These are phyloP conservation scores for Gossypium schwendimanii DNA, from an alignment of 441 rosid genomes.

Conservation along the genomic window DNA sequence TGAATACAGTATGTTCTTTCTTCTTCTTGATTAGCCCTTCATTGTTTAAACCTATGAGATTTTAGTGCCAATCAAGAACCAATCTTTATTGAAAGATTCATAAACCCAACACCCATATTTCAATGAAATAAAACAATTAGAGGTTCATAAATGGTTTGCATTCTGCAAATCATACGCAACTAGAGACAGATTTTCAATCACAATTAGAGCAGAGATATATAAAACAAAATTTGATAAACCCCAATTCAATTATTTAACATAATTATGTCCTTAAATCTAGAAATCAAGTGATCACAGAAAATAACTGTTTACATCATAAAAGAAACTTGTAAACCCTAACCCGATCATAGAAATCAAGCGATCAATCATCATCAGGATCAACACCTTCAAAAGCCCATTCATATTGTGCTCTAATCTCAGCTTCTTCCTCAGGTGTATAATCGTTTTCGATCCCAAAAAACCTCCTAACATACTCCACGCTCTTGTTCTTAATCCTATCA, in stretches of 20 bases:
- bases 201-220: too few relatives aligned
- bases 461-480: constrained; percentile 29
- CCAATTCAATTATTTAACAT: background rate
- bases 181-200: too few relatives aligned
- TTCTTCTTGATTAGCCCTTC: background rate
- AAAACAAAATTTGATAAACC: background rate
- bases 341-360: background rate
- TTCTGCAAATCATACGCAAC: too few relatives aligned
- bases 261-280: background rate
- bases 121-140: too few relatives aligned
- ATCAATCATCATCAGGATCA: constrained; percentile 19
- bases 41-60: background rate
- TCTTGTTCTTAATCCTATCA: constrained; percentile 32
- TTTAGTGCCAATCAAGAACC: too few relatives aligned
- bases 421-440: constrained; percentile 41
- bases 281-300: too few relatives aligned
- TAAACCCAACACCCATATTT: too few relatives aligned
- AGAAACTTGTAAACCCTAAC: background rate
- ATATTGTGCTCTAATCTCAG: constrained; percentile 18
- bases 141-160: too few relatives aligned
- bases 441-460: constrained; percentile 35
- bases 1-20: too few relatives aligned
- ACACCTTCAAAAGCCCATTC: constrained; percentile 39
- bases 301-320: too few relatives aligned
- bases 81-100: too few relatives aligned